Percentiles rank a stretch among this genome's conserved stretches.
Evolutionary conservation across 371 early-diverging fungal species (phyloP).

Genomic region (Mucor velutinosus): DNA sequence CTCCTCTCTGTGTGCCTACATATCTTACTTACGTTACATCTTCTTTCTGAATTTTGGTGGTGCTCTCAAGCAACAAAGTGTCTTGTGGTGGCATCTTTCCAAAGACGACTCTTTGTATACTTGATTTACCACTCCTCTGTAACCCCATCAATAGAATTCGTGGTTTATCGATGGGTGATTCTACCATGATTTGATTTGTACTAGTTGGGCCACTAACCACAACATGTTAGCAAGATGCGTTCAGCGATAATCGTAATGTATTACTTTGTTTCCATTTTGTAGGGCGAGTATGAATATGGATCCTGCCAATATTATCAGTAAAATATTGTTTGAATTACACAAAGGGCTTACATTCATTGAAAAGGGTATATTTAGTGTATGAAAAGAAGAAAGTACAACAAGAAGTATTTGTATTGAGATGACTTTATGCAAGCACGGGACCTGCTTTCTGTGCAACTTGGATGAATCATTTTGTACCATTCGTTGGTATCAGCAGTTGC

Average conservation of each 20-base stretch:
- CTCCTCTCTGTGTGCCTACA: neutral
- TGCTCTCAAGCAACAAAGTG: conserved; percentile 85
- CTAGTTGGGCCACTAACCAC: conserved; percentile 13
- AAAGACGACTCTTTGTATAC: conserved; percentile 90
- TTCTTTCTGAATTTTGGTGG: conserved; percentile 76
- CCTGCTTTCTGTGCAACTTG: neutral
- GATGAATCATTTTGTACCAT: neutral
- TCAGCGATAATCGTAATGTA: neutral
- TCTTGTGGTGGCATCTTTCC: conserved; percentile 90
- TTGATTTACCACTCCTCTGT: conserved; percentile 89
- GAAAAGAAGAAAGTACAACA: neutral
- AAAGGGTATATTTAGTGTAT: neutral
- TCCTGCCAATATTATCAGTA: neutral
- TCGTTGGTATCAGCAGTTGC: neutral
- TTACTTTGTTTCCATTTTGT: neutral
- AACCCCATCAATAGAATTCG: conserved; percentile 69
- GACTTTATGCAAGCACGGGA: neutral
- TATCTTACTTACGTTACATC: conserved; percentile 57
- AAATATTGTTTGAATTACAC: neutral
- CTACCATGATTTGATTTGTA: conserved; percentile 20
- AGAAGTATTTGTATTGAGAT: neutral
- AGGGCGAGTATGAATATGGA: neutral
- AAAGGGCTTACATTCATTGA: neutral
- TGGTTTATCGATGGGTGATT: conserved; percentile 42
- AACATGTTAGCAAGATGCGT: no score